Conservation (phyloP, 2,329 filamentous ascomycete genomes). For the Aquanectria penicillioides region DNA sequence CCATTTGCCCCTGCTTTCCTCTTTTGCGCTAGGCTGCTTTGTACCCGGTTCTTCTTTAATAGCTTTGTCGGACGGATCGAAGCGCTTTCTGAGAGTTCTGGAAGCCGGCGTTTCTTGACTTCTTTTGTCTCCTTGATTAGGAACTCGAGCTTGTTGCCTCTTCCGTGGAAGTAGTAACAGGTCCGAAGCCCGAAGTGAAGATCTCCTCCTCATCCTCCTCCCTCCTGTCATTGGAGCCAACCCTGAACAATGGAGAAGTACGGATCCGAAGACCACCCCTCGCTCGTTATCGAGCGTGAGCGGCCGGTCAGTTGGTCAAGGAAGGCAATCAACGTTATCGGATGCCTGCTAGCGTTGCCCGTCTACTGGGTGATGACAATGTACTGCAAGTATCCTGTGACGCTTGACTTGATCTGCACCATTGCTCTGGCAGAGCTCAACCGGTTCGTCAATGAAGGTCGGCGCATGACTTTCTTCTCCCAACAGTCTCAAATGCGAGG, state of each 20-base stretch:
- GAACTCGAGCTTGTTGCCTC: too few species aligned
- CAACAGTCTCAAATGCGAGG: background rate
- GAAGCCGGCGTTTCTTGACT: too few species aligned
- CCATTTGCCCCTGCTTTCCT: background rate
- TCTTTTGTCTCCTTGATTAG: background rate
- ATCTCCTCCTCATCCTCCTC: too few species aligned
- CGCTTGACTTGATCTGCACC: background rate
- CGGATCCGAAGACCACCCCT: background rate
- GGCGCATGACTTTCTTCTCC: background rate
- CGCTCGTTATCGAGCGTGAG: background rate
- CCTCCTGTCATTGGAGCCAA: background rate
- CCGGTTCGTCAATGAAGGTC: conserved; percentile 1
- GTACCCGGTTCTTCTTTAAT: too few species aligned
- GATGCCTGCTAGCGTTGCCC: background rate
- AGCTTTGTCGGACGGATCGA: too few species aligned
- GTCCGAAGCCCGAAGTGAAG: too few species aligned
- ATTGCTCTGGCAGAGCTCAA: conserved; percentile 1
- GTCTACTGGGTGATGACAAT: background rate
- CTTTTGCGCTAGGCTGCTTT: too few species aligned
- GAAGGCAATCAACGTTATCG: conserved; percentile 5
- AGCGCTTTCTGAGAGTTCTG: too few species aligned
- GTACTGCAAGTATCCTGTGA: background rate
- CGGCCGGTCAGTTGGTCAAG: background rate
- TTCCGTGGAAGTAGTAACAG: too few species aligned
- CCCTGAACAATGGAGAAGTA: background rate